Evolutionary conservation across 805 yeast species (phyloP), one percentile per base, ranked within the genome.

Genomic region (Metschnikowia kunwiensis): DNA sequence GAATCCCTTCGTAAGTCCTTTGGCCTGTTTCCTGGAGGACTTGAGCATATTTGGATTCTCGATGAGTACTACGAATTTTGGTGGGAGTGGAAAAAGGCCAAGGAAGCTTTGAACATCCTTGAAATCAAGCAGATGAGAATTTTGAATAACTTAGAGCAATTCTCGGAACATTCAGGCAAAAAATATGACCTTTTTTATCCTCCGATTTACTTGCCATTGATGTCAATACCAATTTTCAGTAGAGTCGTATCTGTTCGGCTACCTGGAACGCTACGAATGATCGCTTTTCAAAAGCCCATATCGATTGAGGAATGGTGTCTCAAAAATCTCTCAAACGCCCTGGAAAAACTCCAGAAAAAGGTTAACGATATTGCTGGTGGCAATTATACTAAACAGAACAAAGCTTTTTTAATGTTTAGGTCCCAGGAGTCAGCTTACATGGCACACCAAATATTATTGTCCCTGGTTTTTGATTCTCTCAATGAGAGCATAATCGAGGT

Each of bases 321-420:
- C 33, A 42, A 42, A 33, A 50, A 38, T 30, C 40, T 56, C 36
- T 39, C 37, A 18, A 24, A 36, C 21, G 30, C 44, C 15, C 47
- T 44, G 22, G 17, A 30, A 18, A 18, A 14, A n/a, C 43, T 40
- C 7, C 30, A 18, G 19, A 22, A 34, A 7, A 24, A 44, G 14
- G 30, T 32, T n/a, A 26, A 16, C 16, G 40, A 43, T 7, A 38
- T 43, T 12, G 37, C 51, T 1, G 40, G 51, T 6, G 61, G 49
- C 10, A 39, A 48, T 19, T 47, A 55, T 21, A 39, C 32, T 7
- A 58, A 53, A 22, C 46, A 50, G 38, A 66, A 68, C 33, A 77
- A 74, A 40, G 75, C 77, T 0, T 82, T 88, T 44, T 61, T 88
- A 13, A 75, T 75, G 47, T 87, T 88, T 54, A 63, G 70, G 21